phyloP scores from a whole-genome alignment of 495 filamentous ascomycete genomes.

The Echria macrotheca region DNA sequence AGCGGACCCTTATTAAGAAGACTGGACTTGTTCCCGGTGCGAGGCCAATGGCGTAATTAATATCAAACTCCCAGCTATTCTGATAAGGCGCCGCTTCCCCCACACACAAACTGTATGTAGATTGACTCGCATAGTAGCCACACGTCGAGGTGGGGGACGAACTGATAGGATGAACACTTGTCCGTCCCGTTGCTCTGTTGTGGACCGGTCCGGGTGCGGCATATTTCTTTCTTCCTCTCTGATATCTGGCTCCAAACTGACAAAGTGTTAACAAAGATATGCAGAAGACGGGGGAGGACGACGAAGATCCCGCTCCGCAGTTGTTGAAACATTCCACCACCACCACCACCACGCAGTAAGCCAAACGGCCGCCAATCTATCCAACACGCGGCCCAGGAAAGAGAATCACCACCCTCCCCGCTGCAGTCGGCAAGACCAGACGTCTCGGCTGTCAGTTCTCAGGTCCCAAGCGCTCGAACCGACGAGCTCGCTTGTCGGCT shows the following conservation, averaged over 20 bases:
- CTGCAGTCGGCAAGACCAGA: conserved; percentile 5
- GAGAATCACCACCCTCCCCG: conserved; percentile 19
- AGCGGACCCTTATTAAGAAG: conserved; percentile 18
- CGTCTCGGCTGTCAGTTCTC: conserved; percentile 7
- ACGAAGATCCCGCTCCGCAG: no score
- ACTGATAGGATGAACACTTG: conserved; percentile 22
- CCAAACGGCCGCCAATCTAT: no score
- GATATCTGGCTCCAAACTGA: no score
- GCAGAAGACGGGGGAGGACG: no score
- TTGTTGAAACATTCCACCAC: no score
- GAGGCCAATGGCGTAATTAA: conserved; percentile 25
- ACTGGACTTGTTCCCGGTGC: conserved; percentile 25
- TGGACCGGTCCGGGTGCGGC: conserved; percentile 6
- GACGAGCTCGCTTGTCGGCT: conserved; percentile 8
- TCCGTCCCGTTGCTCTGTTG: conserved; percentile 12
- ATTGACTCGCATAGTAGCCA: conserved; percentile 6
- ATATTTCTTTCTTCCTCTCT: no score
- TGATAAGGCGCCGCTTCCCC: conserved; percentile 24
- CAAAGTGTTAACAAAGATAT: no score
- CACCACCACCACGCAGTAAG: no score
- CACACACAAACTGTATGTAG: conserved; percentile 9
- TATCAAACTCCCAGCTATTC: conserved; percentile 21
- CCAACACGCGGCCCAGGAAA: conserved; percentile 14
- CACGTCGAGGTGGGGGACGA: conserved; percentile 13
- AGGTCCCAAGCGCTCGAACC: conserved; percentile 8